Evolutionary conservation across 2,329 filamentous ascomycete species (phyloP), one percentile per base, ranked within the genome.

Genomic region (Colletotrichum filicis): DNA sequence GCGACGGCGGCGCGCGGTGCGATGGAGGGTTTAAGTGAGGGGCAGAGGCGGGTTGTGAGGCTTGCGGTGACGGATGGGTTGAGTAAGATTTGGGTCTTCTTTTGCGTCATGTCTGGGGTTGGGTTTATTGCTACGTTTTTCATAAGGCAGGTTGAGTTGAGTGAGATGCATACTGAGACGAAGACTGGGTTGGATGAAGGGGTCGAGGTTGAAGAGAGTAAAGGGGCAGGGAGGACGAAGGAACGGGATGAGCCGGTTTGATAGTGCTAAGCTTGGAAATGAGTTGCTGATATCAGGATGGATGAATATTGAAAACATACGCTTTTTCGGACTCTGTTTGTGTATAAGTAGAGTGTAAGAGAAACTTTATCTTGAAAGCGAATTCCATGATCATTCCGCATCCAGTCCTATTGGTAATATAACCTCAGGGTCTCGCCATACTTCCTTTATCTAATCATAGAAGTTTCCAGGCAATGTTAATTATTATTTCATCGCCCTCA

Each of bases 1-100:
- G 87, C 92, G 26, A 91, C 89, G 78, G 87, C 92, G 28, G 91
- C 89, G 78, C 88, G 92, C 1, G 84, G 86, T 16, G 77, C 90
- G 9, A 87, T 94, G n/a, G 82, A 86, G 22, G 75, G 78, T 0
- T 83, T 94, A 6, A 84, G 86, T 0, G 80, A 82, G 0, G 79
- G 79, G 4, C 83, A 90, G 65, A 86, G 81, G 4, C 76, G 76
- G 8, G 76, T 85, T 1, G 86, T 85, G 5, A 82, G 83, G 57
- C 77, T 75, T 1, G 87, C 87, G 0, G 90, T 87, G 77, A 87
- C 85, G 81, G 81, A 82, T 57, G 84, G 86, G 59, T 76, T 91
- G 74, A 82, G 83, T 53, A 87, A 84, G 72, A 89, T 92, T 88
- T 91, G 85, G 78, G 89, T 90, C 65, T 84, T 90, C 73, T 91